Percentiles rank a stretch among this genome's conserved stretches.
Conservation (phyloP, 192 early-diverging fungal genomes). For the Ambispora gerdemannii region DNA sequence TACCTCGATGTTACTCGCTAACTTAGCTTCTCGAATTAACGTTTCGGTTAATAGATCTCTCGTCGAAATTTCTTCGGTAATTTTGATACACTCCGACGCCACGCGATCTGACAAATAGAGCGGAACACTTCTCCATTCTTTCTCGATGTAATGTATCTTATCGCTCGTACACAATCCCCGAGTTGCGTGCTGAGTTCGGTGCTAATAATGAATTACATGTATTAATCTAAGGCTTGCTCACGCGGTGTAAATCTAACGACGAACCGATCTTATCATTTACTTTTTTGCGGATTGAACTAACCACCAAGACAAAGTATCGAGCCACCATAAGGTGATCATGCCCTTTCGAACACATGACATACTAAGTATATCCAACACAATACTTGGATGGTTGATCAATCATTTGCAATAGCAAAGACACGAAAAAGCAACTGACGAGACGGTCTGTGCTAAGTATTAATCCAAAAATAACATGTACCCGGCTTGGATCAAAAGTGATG, state of each 20-base stretch:
- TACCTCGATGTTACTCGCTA: slow-evolving; percentile 10
- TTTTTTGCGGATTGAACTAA: slow-evolving; percentile 12
- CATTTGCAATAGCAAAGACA: slow-evolving; percentile 17
- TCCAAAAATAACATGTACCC: slow-evolving; percentile 3
- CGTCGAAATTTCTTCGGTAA: slow-evolving; percentile 6
- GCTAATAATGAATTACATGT: slow-evolving; percentile 13
- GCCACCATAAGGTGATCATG: slow-evolving; percentile 16
- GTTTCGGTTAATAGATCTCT: slow-evolving; percentile 21
- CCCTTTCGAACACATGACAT: slow-evolving; percentile 20
- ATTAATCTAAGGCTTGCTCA: background rate
- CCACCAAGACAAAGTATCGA: slow-evolving; percentile 1
- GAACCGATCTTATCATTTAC: background rate
- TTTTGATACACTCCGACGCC: slow-evolving; percentile 12
- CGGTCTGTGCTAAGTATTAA: slow-evolving; percentile 14
- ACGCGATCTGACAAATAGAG: slow-evolving; percentile 19
- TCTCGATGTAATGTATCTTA: slow-evolving; percentile 13
- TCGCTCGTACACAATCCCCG: slow-evolving; percentile 18
- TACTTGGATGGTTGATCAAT: slow-evolving; percentile 13
- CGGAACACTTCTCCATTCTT: slow-evolving; percentile 13
- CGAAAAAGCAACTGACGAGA: slow-evolving; percentile 18
- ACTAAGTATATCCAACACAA: slow-evolving; percentile 19
- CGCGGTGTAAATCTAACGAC: slow-evolving; percentile 13
- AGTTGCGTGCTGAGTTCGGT: slow-evolving; percentile 16
- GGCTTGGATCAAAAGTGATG: slow-evolving; percentile 12
- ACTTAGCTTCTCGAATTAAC: slow-evolving; percentile 16